Conservation (phyloP, 1,284 basidiomycete species). For the Thelephora terrestris region DNA sequence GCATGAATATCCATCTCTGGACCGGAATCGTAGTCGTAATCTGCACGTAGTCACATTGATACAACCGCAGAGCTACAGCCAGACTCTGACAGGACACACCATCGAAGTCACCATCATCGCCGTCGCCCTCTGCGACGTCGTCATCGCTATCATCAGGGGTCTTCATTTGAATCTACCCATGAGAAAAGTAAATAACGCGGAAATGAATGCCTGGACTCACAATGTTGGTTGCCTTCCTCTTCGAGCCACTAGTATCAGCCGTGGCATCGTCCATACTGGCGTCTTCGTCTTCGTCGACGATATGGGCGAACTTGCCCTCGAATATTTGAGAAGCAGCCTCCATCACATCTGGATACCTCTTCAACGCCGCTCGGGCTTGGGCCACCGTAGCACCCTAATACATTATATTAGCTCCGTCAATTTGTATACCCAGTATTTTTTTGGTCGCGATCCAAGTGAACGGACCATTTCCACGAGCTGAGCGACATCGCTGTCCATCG, state of each 20-base stretch:
- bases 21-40: conserved; percentile 66
- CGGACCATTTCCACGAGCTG: conserved; percentile 31
- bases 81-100: conserved; percentile 25
- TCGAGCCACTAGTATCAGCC: background rate
- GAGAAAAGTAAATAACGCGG: conserved; percentile 1
- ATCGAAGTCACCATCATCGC: conserved; percentile 34
- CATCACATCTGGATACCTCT: conserved; percentile 76
- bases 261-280: conserved; percentile 15
- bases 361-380: conserved; percentile 71
- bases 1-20: conserved; percentile 38
- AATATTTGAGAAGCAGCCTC: conserved; percentile 80
- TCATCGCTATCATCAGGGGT: conserved; percentile 44
- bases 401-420: background rate
- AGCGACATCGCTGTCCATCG: conserved; percentile 25
- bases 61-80: background rate
- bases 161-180: conserved; percentile 23
- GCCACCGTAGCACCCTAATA: conserved; percentile 63
- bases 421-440: background rate
- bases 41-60: background rate
- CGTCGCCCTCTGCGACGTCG: conserved; percentile 32
- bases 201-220: conserved; percentile 14
- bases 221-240: conserved; percentile 18
- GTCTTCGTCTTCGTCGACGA: conserved; percentile 43
- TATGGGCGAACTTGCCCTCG: conserved; percentile 69
- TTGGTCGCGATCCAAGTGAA: background rate